Base-by-base conservation (phyloP, 1,139 yeast species). In the Pichia sp. region DNA sequence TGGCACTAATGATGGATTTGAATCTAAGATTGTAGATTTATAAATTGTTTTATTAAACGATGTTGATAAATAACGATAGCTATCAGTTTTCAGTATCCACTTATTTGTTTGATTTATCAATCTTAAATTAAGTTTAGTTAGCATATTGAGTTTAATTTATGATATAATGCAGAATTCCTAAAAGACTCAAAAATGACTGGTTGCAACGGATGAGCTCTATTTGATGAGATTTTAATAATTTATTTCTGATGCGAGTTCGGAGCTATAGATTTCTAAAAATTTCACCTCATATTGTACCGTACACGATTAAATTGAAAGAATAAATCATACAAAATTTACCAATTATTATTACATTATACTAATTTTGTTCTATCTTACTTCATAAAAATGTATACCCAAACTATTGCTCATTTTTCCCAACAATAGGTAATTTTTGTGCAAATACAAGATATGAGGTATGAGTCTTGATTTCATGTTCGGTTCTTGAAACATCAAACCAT, bases 371-470 rank as follows among this genome's bases (percentile, higher is more conserved):
- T 22, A 14, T 7, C 8, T 22, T 39, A 25, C 13, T 22, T 22
- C 27, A 27, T 16, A 27, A 16, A 9, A 34, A 13, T 34, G 34
- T 19, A 13, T 10, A 45, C 7, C 9, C 19, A 16, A 5, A n/a
- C 6, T 11, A 34, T 14, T 39, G n/a, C 4, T 36, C n/a, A 16
- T 14, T n/a, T 38, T 11, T 30, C 43, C 11, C 22, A 19, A 25
- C 16, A 11, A 28, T 10, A 18, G 55, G 55, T 46, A 70, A 62
- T 58, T 73, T 74, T 56, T 69, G 75, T 38, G 99, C 99, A 77
- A 95, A 95, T 1, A 97, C 89, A 65, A 95, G 73, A 66, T 89
- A 95, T 0, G 97, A 89, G 0, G 99, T 95, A 61, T 95, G 99
- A 27, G 91, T 85, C 70, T 91, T 93, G 62, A 93, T 76, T 63